A percentile compares a stretch with the other conserved stretches of the same genome.
Conservation (phyloP, 2,329 filamentous ascomycete genomes). For the Arthrobotrys musiformis region DNA sequence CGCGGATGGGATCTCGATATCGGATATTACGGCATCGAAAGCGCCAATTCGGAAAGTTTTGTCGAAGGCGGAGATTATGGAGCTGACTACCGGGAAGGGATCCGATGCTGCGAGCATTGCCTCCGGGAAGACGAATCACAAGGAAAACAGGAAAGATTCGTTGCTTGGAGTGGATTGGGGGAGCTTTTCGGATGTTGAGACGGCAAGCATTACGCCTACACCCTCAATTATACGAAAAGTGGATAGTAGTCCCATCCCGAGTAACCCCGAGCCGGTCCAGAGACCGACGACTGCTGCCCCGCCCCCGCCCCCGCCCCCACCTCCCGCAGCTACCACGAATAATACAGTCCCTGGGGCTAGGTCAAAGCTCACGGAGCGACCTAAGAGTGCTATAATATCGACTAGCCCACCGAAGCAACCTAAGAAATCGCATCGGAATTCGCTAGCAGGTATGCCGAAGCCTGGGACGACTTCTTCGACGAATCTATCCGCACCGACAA, state of each 20-base stretch:
- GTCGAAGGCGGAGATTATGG: constrained; percentile 85
- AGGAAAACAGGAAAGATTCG: constrained; percentile 50
- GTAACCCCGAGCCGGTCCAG: background rate
- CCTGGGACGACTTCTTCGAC: constrained; percentile 8
- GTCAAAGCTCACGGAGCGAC: constrained; percentile 36
- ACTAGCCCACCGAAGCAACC: constrained; percentile 37
- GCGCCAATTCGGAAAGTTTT: constrained; percentile 85
- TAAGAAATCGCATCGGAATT: constrained; percentile 40
- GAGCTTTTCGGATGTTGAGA: constrained; percentile 31
- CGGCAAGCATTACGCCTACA: background rate
- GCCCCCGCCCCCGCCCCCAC: no score
- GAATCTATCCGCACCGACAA: constrained; percentile 15
- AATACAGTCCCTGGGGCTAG: constrained; percentile 4
- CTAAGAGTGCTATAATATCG: constrained; percentile 50
- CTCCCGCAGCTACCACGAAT: background rate
- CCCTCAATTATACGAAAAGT: constrained; percentile 19
- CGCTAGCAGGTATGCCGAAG: constrained; percentile 31
- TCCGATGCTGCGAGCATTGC: constrained; percentile 38
- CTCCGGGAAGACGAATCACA: constrained; percentile 34
- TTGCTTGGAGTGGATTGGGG: constrained; percentile 41
- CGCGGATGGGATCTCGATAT: constrained; percentile 62
- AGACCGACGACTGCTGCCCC: constrained; percentile 7
- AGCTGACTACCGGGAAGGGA: constrained; percentile 67
- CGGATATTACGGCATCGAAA: constrained; percentile 68
- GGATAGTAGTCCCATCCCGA: constrained; percentile 19